These are phyloP conservation scores for Thermothielavioides terrestris DNA, from an alignment of 495 filamentous ascomycete genomes.

Conservation along the genomic window DNA sequence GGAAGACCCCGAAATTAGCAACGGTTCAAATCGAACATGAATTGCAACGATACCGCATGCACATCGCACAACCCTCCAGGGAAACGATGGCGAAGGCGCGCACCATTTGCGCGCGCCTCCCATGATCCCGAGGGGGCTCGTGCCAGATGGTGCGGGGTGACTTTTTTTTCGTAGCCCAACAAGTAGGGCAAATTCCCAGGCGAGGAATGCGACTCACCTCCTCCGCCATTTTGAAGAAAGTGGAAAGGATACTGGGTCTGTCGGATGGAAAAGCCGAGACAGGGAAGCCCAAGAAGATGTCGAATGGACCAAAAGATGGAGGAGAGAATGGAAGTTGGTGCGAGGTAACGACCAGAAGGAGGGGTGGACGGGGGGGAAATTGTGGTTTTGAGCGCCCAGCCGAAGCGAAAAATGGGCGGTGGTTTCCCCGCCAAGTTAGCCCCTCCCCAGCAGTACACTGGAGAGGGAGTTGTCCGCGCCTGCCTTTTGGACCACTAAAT, in stretches of 20 bases:
- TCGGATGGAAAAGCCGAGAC: conserved; percentile 21
- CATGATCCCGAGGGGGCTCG: no score
- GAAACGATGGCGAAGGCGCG: not conserved
- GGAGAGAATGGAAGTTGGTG: conserved; percentile 15
- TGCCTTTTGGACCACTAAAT: conserved; percentile 9
- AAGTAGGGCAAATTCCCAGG: not conserved
- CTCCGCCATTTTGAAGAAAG: conserved; percentile 44
- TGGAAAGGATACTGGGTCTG: conserved; percentile 26
- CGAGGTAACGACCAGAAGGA: conserved; percentile 13
- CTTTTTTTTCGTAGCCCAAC: conserved; percentile 19
- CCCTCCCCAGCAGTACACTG: conserved; percentile 5
- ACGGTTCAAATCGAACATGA: not conserved
- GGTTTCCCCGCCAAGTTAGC: conserved; percentile 15
- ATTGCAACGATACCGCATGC: not conserved
- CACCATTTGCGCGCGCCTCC: not conserved
- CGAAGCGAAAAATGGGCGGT: conserved; percentile 15
- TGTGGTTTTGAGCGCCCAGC: conserved; percentile 19
- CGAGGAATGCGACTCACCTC: conserved; percentile 25
- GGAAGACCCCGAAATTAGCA: conserved; percentile 24
- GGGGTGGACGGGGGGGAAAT: conserved; percentile 22
- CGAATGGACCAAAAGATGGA: conserved; percentile 16
- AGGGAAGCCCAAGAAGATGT: conserved; percentile 20
- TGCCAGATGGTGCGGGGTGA: conserved; percentile 24
- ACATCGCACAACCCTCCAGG: not conserved
- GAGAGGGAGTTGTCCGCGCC: not conserved